phyloP scores from a whole-genome alignment of 75 land plant species.

The Pinus tabuliformis region DNA sequence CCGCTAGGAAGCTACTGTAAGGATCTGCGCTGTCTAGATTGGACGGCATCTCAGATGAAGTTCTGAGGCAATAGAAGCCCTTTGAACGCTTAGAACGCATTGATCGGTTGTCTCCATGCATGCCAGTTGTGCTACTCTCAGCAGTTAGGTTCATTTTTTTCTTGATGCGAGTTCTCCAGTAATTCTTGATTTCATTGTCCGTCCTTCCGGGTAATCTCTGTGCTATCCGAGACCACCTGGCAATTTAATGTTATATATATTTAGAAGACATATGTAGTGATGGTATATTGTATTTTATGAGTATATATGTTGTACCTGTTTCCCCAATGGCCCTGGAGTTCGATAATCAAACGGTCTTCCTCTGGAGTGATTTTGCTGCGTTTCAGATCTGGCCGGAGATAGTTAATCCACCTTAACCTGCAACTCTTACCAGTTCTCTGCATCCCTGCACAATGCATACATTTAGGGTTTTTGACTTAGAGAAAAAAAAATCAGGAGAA shows the following conservation, averaged over 20 bases:
- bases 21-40: not conserved
- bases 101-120: not conserved
- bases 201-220: constrained; percentile 6
- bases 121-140: not conserved
- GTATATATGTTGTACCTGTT: not conserved
- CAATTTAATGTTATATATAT: too few relatives aligned
- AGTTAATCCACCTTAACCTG: not conserved
- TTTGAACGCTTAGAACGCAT: not conserved
- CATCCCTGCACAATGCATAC: not conserved
- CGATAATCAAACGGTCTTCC: not conserved
- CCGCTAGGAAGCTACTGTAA: not conserved
- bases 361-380: not conserved
- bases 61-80: too few relatives aligned
- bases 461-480: too few relatives aligned
- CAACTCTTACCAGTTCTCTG: not conserved
- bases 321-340: not conserved
- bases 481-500: too few relatives aligned
- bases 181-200: constrained; percentile 18
- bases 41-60: too few relatives aligned
- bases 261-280: too few relatives aligned
- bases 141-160: not conserved
- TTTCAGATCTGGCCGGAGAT: not conserved
- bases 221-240: not conserved
- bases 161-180: constrained; percentile 13
- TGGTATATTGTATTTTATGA: too few relatives aligned